phyloP scores from a whole-genome alignment of 805 yeast species.

The Nakazawaea holstii region DNA sequence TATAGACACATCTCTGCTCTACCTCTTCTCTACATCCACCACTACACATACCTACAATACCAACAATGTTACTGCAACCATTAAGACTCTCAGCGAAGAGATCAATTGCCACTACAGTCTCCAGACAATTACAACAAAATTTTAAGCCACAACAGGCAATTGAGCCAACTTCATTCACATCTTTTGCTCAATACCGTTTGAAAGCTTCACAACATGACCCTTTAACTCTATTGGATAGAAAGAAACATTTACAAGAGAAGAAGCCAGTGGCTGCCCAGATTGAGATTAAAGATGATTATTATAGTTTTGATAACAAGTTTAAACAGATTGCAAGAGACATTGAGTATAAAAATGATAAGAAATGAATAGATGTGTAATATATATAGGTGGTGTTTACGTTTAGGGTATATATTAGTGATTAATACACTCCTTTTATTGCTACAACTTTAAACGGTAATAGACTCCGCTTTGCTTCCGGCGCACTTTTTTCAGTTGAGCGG shows the following conservation, averaged over 20 bases:
- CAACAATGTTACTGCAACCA: not conserved
- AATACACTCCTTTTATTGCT: too few species aligned
- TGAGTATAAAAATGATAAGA: conserved; percentile 7
- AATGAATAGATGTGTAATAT: too few species aligned
- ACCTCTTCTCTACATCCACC: not conserved
- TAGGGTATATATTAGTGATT: too few species aligned
- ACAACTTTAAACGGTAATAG: too few species aligned
- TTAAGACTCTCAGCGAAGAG: not conserved
- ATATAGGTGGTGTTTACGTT: too few species aligned
- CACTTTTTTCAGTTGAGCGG: too few species aligned
- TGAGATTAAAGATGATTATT: conserved; percentile 7
- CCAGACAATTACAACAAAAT: not conserved
- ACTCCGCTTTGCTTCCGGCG: too few species aligned
- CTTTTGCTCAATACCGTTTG: conserved; percentile 11
- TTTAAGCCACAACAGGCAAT: not conserved
- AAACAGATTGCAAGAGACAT: conserved; percentile 9
- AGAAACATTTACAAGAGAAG: not conserved
- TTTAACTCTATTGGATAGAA: not conserved
- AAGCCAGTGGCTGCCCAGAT: not conserved
- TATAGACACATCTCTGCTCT: too few species aligned
- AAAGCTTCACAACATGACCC: conserved; percentile 9
- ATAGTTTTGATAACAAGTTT: conserved; percentile 7
- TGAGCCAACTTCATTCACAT: conserved; percentile 3
- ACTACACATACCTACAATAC: not conserved
- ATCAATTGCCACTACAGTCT: not conserved